Evolutionary conservation across 2,329 filamentous ascomycete species (phyloP), one percentile per base, ranked within the genome.

Genomic region (Aspergillus niger): DNA sequence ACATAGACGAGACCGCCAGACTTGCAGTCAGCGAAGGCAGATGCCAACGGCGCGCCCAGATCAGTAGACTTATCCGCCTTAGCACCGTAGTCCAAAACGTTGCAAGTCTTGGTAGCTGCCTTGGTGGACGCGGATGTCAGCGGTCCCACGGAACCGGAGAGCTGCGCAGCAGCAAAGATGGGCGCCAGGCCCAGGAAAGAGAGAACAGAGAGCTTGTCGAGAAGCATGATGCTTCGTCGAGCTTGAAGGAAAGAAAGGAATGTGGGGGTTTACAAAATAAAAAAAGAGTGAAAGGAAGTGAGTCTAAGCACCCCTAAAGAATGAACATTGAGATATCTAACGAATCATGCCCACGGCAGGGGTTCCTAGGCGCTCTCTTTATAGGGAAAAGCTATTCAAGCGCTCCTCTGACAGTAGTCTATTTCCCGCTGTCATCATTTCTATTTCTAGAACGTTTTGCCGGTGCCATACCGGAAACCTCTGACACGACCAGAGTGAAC

Each of bases 21-120:
- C 60, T 80, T 81, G 75, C 83, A 86, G n/a, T 76, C 83, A 2
- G 71, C 76, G 65, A 80, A 85, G 3, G 83, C 84, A 22, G 75
- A 74, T 6, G 72, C 72, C 15, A 86, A 73, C 8, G 83, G 76
- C 2, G 79, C 73, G 0, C 82, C 81, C 28, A 86, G 69, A 65
- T 86, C 83, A 3, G 81, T 82, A 15, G 75, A 73, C 61, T 81
- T 80, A 67, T 82, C 81, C 2, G 83, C 82, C 32, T 75, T 76
- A 8, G 76, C 83, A 13, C 83, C 83, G 64, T 85, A 85, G 61
- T 81, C 72, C 55, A 82, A 74, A 43, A 85, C 82, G 65, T 81
- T 82, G 72, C 83, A 85, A 8, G 78, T 79, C 65, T 65, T 65
- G 50, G 72, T 76, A n/a, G 76, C 76, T 44, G 72, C 74, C 68